Evolutionary conservation across 2,329 filamentous ascomycete genomes (phyloP).

Genomic region (Nemania sp.): DNA sequence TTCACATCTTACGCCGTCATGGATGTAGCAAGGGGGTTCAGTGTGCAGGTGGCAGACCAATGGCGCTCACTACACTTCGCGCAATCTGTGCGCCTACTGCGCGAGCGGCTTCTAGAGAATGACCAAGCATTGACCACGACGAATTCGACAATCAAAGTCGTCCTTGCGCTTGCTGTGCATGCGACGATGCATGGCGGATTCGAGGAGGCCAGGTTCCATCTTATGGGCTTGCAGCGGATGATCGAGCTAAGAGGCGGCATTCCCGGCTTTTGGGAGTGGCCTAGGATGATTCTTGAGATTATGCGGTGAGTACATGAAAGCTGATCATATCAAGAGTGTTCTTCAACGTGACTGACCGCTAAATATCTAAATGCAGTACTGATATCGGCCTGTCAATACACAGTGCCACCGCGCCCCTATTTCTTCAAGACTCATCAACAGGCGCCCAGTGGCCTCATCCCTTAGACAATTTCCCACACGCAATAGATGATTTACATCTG

Average conservation of each 20-base stretch:
- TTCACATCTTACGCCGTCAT: background rate
- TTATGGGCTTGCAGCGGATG: background rate
- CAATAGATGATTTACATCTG: background rate
- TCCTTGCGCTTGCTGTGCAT: background rate
- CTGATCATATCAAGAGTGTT: background rate
- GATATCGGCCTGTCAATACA: background rate
- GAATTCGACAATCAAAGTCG: background rate
- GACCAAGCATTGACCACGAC: background rate
- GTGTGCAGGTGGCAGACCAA: background rate
- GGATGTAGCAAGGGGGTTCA: background rate
- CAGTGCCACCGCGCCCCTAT: background rate
- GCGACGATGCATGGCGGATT: background rate
- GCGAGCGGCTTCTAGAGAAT: background rate
- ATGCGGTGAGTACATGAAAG: background rate
- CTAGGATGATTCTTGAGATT: background rate
- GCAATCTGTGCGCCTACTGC: background rate
- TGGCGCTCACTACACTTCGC: background rate
- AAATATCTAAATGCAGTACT: background rate
- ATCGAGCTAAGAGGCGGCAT: constrained; percentile 3
- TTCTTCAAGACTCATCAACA: background rate
- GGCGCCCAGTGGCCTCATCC: background rate
- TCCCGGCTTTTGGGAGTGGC: background rate
- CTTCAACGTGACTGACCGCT: background rate
- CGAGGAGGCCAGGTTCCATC: background rate
- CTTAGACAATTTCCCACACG: background rate